Conservation (phyloP, 2,329 filamentous ascomycete species). For the Xylariaceae sp. region DNA sequence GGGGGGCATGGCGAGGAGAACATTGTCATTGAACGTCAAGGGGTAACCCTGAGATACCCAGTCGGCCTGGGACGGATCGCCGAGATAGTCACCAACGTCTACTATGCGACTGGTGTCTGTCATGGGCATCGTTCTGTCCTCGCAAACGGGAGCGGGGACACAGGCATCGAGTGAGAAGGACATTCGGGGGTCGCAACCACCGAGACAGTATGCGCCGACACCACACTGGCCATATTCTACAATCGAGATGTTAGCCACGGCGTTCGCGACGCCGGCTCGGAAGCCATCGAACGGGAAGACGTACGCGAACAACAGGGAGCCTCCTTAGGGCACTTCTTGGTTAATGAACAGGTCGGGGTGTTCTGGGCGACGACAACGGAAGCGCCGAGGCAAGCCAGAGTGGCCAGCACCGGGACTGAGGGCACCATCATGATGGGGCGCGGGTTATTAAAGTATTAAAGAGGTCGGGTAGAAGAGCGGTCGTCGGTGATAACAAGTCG, state of each 20-base stretch:
- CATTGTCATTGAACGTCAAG: slow-evolving; percentile 58
- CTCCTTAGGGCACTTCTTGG: slow-evolving; percentile 62
- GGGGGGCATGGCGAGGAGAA: slow-evolving; percentile 84
- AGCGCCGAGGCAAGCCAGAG: slow-evolving; percentile 37
- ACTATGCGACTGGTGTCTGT: slow-evolving; percentile 63
- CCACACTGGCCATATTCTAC: slow-evolving; percentile 89
- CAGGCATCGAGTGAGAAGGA: slow-evolving; percentile 82
- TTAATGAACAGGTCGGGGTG: slow-evolving; percentile 41
- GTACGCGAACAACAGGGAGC: slow-evolving; percentile 77
- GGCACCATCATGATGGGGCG: slow-evolving; percentile 28
- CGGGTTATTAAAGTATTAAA: slow-evolving; percentile 19
- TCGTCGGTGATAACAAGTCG: background rate
- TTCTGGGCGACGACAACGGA: slow-evolving; percentile 35
- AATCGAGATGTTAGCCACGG: slow-evolving; percentile 10
- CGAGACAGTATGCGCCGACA: slow-evolving; percentile 89
- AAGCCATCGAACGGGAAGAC: slow-evolving; percentile 27
- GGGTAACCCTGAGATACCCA: slow-evolving; percentile 85
- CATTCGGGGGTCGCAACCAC: slow-evolving; percentile 84
- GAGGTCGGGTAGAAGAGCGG: background rate
- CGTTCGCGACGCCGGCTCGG: too few species aligned
- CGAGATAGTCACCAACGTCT: slow-evolving; percentile 76
- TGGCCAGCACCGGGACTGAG: slow-evolving; percentile 30
- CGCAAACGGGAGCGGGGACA: slow-evolving; percentile 75
- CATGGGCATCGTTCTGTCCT: slow-evolving; percentile 69
- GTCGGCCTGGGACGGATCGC: slow-evolving; percentile 71